Evolutionary conservation across 108 stramenopile genomes (phyloP).

Genomic region (Aurantiochytrium sp.): DNA sequence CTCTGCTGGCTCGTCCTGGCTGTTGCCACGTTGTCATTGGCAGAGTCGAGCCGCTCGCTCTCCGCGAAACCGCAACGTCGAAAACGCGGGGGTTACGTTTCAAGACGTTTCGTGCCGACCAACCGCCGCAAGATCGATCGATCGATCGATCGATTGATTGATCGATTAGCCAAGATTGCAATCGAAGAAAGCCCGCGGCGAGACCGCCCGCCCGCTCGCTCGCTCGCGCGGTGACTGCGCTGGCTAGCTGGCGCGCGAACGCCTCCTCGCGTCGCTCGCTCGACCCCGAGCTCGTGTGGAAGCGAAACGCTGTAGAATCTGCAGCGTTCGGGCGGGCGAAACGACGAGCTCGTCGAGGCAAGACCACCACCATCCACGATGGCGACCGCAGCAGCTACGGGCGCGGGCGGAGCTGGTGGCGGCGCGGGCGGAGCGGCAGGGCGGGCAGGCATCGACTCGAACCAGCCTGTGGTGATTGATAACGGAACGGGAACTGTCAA

Average conservation of each 20-base stretch:
- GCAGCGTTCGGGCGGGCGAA: too few species aligned
- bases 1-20: too few species aligned
- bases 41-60: too few species aligned
- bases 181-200: too few species aligned
- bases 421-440: neutral
- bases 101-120: too few species aligned
- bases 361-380: neutral
- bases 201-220: neutral
- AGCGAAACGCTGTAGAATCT: neutral
- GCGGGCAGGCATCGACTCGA: conserved; percentile 14
- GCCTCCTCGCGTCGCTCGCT: neutral
- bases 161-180: neutral
- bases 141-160: neutral
- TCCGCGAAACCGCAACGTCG: too few species aligned
- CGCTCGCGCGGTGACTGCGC: neutral
- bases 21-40: too few species aligned
- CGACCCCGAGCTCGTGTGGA: neutral
- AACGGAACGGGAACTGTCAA: conserved; percentile 80
- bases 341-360: too few species aligned
- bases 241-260: neutral
- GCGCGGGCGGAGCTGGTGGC: neutral
- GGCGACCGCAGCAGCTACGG: neutral
- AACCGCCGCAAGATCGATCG: neutral
- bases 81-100: too few species aligned
- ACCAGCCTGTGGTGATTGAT: conserved; percentile 92